phyloP scores from a whole-genome alignment of 2,329 filamentous ascomycete genomes.

The Pseudodiploospora longispora region DNA sequence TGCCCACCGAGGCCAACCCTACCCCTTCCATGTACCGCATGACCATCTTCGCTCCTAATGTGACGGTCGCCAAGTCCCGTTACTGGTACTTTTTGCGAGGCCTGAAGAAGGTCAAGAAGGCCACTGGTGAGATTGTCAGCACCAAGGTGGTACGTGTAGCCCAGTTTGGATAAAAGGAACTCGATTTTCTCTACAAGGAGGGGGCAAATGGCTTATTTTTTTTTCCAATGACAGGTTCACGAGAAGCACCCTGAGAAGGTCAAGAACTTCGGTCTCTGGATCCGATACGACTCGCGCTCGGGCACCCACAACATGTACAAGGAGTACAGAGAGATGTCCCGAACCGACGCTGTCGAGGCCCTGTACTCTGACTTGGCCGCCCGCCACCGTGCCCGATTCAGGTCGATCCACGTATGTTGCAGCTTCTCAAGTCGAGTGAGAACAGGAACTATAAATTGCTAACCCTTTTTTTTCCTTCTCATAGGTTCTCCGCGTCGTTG shows the following conservation, averaged over 20 bases:
- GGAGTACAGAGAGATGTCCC: conserved; percentile 99
- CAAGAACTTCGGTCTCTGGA: conserved; percentile 99
- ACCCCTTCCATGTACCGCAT: conserved; percentile 99
- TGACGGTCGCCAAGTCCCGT: conserved; percentile 97
- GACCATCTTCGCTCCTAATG: conserved; percentile 98
- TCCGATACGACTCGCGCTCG: conserved; percentile 99
- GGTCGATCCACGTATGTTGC: conserved; percentile 88
- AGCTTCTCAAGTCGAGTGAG: background rate
- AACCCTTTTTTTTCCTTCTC: background rate
- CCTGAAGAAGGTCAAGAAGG: conserved; percentile 99
- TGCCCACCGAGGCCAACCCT: conserved; percentile 96
- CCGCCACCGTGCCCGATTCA: conserved; percentile 92
- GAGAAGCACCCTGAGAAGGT: conserved; percentile 99
- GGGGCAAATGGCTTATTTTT: background rate
- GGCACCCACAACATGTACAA: conserved; percentile 99
- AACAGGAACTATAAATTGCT: conserved; percentile 3
- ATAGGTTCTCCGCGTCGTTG: conserved; percentile 95
- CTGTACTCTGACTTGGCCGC: conserved; percentile 99
- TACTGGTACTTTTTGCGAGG: conserved; percentile 99
- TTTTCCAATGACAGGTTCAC: conserved; percentile 56
- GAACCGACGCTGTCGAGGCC: conserved; percentile 89
- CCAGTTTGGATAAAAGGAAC: background rate
- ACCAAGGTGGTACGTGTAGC: conserved; percentile 72
- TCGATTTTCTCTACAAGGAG: conserved; percentile 1
- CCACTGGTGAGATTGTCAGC: conserved; percentile 97